Percentiles rank a stretch among this genome's conserved stretches.
Conservation (phyloP, 495 filamentous ascomycete genomes). For the Venustampulla echinocandica region DNA sequence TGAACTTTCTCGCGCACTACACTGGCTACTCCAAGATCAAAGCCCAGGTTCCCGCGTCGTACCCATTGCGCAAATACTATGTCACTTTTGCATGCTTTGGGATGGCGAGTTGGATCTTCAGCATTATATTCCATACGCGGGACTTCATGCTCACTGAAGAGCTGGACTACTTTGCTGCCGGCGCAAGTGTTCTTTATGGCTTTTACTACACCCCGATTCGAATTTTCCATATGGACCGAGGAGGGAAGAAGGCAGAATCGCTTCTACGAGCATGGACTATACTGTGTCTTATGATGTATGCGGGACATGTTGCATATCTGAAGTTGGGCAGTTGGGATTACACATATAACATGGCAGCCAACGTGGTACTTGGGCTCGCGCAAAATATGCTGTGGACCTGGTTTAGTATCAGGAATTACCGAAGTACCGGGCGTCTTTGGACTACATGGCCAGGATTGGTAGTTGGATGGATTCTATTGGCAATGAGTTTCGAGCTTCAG, state of each 20-base stretch:
- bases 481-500: conserved; percentile 90
- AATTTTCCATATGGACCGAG: conserved; percentile 70
- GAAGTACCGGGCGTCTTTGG: conserved; percentile 61
- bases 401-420: conserved; percentile 71
- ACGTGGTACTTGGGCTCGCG: conserved; percentile 71
- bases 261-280: conserved; percentile 65
- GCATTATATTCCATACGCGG: conserved; percentile 80
- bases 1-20: conserved; percentile 86
- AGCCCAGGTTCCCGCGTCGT: conserved; percentile 56
- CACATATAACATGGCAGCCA: conserved; percentile 94
- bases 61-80: conserved; percentile 76
- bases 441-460: conserved; percentile 86
- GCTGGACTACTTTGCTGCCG: conserved; percentile 92
- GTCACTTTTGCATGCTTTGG: conserved; percentile 71
- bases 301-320: conserved; percentile 73
- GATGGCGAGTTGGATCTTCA: conserved; percentile 75
- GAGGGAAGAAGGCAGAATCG: conserved; percentile 44
- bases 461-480: conserved; percentile 83
- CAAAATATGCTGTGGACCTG: conserved; percentile 80
- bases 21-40: conserved; percentile 63
- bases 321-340: conserved; percentile 87
- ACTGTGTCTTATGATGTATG: conserved; percentile 62
- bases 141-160: conserved; percentile 85
- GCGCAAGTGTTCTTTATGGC: conserved; percentile 83
- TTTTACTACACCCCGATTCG: conserved; percentile 76